A percentile compares a stretch with the other conserved stretches of the same genome.
These are phyloP conservation scores for Scedosporium apiospermum DNA, from an alignment of 2,329 filamentous ascomycete species.

Conservation along the genomic window DNA sequence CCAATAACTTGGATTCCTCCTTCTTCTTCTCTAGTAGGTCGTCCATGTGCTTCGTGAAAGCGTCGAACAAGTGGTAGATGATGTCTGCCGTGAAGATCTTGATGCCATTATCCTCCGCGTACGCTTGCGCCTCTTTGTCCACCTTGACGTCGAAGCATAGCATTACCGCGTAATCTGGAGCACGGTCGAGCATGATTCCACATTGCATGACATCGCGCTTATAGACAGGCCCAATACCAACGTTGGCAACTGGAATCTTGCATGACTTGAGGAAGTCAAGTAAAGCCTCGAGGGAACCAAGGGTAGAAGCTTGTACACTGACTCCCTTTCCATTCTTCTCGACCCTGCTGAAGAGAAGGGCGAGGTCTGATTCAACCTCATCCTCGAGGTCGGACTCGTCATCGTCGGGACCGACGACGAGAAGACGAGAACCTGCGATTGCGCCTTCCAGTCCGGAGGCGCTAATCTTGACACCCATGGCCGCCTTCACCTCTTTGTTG, in stretches of 20 bases:
- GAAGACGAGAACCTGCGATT: slow-evolving; percentile 88
- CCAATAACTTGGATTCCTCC: slow-evolving; percentile 89
- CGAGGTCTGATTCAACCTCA: slow-evolving; percentile 91
- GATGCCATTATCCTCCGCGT: slow-evolving; percentile 88
- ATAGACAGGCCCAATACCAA: slow-evolving; percentile 94
- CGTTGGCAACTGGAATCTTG: slow-evolving; percentile 96
- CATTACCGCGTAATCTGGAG: slow-evolving; percentile 95
- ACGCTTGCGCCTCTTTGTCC: slow-evolving; percentile 85
- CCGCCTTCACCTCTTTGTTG: slow-evolving; percentile 98
- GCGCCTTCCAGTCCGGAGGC: slow-evolving; percentile 92
- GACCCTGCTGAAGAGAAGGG: slow-evolving; percentile 82
- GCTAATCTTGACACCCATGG: slow-evolving; percentile 96
- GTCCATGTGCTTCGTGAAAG: slow-evolving; percentile 92
- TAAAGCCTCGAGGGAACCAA: slow-evolving; percentile 90
- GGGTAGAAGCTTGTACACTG: slow-evolving; percentile 91
- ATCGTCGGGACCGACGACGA: slow-evolving; percentile 90
- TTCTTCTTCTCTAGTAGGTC: slow-evolving; percentile 83
- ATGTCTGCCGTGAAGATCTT: slow-evolving; percentile 99
- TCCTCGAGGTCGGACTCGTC: slow-evolving; percentile 96
- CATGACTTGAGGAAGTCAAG: slow-evolving; percentile 91
- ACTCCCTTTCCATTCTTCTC: slow-evolving; percentile 90
- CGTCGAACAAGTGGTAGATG: slow-evolving; percentile 96
- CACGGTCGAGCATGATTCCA: slow-evolving; percentile 93
- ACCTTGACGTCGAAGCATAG: slow-evolving; percentile 99
- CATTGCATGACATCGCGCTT: slow-evolving; percentile 96